Conservation (phyloP, 306 rosid species). For the Quercus ilex region DNA sequence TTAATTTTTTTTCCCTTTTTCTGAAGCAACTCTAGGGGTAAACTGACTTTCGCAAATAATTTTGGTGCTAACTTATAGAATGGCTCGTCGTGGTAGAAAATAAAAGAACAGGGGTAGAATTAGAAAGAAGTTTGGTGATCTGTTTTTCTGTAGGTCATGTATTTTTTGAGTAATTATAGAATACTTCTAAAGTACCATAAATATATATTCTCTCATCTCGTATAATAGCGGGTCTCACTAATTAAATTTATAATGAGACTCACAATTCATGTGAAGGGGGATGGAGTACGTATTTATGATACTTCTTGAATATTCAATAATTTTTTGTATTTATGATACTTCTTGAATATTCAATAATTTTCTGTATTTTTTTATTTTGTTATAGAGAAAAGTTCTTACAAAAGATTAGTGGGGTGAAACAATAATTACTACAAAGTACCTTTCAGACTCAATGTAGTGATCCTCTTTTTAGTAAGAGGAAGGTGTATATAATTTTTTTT, state of each 20-base stretch:
- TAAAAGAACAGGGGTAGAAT: neutral
- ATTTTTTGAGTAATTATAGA: neutral
- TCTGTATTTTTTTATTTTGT: no score
- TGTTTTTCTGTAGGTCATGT: neutral
- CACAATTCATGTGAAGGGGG: no score
- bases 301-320: no score
- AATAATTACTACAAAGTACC: neutral
- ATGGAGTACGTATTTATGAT: accelerated
- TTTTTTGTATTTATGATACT: no score
- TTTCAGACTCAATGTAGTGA: neutral
- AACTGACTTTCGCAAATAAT: neutral
- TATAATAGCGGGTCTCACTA: no score
- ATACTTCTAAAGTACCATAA: no score
- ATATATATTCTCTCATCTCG: accelerated
- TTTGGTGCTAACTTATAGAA: neutral
- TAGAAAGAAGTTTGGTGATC: neutral
- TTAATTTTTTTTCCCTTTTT: neutral
- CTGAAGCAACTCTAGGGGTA: neutral
- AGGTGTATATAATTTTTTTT: no score
- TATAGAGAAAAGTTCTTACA: no score
- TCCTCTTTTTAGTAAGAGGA: neutral
- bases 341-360: no score
- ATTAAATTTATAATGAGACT: no score
- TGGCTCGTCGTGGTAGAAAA: neutral
- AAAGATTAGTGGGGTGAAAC: no score